Base-by-base conservation (phyloP, 2,329 filamentous ascomycete genomes). In the Penicillium paneum region DNA sequence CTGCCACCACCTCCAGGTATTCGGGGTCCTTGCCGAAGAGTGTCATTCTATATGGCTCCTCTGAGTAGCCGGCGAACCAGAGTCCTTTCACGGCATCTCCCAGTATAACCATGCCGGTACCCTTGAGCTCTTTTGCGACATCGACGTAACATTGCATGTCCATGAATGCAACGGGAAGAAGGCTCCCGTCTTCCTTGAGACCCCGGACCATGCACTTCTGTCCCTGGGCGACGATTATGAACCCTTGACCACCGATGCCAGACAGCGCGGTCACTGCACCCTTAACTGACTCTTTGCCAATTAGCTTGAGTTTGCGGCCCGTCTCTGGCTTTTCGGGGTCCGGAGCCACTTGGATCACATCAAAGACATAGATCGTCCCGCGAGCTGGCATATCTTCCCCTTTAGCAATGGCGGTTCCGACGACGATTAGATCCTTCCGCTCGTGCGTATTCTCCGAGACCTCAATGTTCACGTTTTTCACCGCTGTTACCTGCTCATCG, bases 171-270 rank as follows among this genome's bases (percentile, higher is more conserved):
- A 99, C 93, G 0, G 94, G 94, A 0, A 97, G 79, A 49, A 97
- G 81, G 1, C 89, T 91, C 0, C 92, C 91, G 69, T 99, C 94
- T 72, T 99, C 94, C 71, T 97, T 97, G 3, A 99, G 81, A 38
- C 94, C 94, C 55, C 94, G 83, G 1, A 99, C 91, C 89, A 99
- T 95, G 71, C 91, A 93, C 74, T 99, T 99, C 67, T 97, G 92
- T 0, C 94, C 94, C 69, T 99, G 94, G 0, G 92, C 91, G 38
- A 89, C 89, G 58, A 94, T 86, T 80, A 95, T 85, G 62, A 93
- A 91, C 1, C 89, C 94, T 73, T 94, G 91, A 0, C 87, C 91
- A 39, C 90, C 93, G 51, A 96, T 87, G 59, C 89, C 87, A 0
- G 88, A 91, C 11, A 99, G 74, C 0, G 90, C 89, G 13, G 93